Evolutionary conservation across 1,139 yeast genomes (phyloP), one percentile per base, ranked within the genome.

Genomic region (Geotrichum restrictum): DNA sequence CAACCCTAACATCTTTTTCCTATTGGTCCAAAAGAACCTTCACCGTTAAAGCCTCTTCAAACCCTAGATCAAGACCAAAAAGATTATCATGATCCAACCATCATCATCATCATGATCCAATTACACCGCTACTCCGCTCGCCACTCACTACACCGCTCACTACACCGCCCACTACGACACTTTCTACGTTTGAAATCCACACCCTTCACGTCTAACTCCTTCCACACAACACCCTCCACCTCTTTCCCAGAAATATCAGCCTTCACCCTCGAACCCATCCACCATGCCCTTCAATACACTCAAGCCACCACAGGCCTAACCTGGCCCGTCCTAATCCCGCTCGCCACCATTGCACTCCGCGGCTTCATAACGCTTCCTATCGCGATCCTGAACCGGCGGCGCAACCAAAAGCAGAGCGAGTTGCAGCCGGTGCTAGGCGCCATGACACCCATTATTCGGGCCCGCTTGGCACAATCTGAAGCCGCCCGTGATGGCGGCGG

Each of bases 271-370:
- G 59, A 54, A 8, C 65, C 64, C 1, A 60, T 61, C 18, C 64
- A 63, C 51, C 49, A 57, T 33, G 60, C 63, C 5, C 45, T 62
- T n/a, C 64, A 60, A 37, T 44, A 55, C n/a, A 55, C 53, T 1
- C 69, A 69, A 10, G 54, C 57, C 1, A 60, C 65, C 16, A 69
- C 85, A 0, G 87, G 88, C 0, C 63, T 88, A 5, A 88, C 95
- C 10, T 91, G 97, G 96, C 82, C 88, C 76, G 80, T 80, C 0
- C 69, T 89, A 39, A 84, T 91, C 8, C 98, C 98, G 0, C 41
- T 82, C 18, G 71, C 88, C 0, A 88, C 97, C 0, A 67, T 88
- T 89, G 27, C 29, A 8, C 29, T 24, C 29, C 75, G 97, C 59
- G 65, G 85, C 0, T 62, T 74, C 2, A 74, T 87, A 69, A 89